phyloP scores from a whole-genome alignment of 371 early-diverging fungal species.

The Actinomortierella wolfii region DNA sequence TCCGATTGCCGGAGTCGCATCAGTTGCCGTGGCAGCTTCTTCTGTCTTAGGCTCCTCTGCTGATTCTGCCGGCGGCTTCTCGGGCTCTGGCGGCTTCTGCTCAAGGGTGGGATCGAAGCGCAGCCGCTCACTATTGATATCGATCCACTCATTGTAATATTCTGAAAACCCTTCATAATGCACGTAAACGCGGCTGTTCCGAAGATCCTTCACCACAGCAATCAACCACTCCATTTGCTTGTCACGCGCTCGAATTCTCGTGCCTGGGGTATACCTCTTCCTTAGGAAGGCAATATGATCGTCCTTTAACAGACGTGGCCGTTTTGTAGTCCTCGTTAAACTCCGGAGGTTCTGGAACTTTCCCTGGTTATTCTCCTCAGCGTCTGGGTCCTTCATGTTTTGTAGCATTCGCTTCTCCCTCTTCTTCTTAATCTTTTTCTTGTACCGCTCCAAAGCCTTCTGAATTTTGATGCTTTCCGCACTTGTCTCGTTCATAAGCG shows the following conservation, averaged over 20 bases:
- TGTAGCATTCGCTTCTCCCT: constrained; percentile 15
- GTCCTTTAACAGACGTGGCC: constrained; percentile 11
- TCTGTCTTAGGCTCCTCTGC: constrained; percentile 5
- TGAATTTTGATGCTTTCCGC: neutral
- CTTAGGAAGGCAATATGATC: constrained; percentile 22
- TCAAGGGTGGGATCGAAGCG: constrained; percentile 21
- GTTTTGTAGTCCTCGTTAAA: constrained; percentile 15
- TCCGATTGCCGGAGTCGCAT: constrained; percentile 10
- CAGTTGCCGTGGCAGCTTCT: neutral
- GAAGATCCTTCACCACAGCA: constrained; percentile 39
- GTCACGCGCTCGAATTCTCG: constrained; percentile 37
- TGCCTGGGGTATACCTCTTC: constrained; percentile 26
- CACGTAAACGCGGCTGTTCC: constrained; percentile 48
- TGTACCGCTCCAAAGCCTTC: constrained; percentile 1
- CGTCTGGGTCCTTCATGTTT: constrained; percentile 20
- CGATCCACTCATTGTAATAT: constrained; percentile 58
- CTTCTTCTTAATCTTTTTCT: constrained; percentile 18
- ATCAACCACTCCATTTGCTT: constrained; percentile 44
- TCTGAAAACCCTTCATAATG: constrained; percentile 52
- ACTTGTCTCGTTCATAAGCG: neutral
- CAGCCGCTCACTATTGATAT: constrained; percentile 46
- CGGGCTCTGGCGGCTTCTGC: constrained; percentile 12
- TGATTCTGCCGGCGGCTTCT: constrained; percentile 10
- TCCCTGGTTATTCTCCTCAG: constrained; percentile 17
- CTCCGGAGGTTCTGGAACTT: constrained; percentile 42